Evolutionary conservation across 352 stramenopile genomes (phyloP), one percentile per base, ranked within the genome.

Genomic region (Pythium diclinum): DNA sequence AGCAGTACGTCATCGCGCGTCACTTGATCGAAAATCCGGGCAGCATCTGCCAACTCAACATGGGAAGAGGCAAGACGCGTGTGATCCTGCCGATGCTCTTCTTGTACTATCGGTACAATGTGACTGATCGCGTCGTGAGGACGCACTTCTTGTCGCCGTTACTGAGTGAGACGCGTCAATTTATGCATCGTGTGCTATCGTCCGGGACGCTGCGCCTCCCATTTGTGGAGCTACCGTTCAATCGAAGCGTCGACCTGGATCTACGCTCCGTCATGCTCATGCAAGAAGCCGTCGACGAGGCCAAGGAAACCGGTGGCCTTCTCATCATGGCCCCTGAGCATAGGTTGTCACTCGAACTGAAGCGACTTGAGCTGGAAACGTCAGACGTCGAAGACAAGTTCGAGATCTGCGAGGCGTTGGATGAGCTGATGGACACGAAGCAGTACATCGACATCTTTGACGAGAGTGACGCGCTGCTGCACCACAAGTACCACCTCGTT

Each of bases 1-100:
- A 91, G 33, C 86, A 96, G 62, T 91, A 79, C 58, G 67, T 86
- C 11, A 76, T 94, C 21, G 77, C 83, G 8, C 59, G 74, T 11
- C 81, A 95, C 55, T 64, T 96, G 23, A 85, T 95, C 47, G 46
- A 85, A 8, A 71, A 78, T 14, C 75, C 76, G 10, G 75, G 81
- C 30, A 72, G 78, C 3, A 76, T 94, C 6, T 87, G 85, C 11
- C 85, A 96, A 57, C 71, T 95, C 3, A 94, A 94, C 61, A 95
- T 95, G 85, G 88, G 87, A 1, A 70, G 83, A n/a, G 88, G 88
- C 19, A 94, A 95, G 70, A 95, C 85, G 13, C 65, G 77, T 8
- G 88, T 96, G 21, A 93, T 96, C 58, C 56, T 95, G 6, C 88
- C 88, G 0, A 94, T 96, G 87, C 65, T 96, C 1, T 85, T 94